Base-by-base conservation (phyloP, 1,284 basidiomycete species). In the Rhodotorula sp. region DNA sequence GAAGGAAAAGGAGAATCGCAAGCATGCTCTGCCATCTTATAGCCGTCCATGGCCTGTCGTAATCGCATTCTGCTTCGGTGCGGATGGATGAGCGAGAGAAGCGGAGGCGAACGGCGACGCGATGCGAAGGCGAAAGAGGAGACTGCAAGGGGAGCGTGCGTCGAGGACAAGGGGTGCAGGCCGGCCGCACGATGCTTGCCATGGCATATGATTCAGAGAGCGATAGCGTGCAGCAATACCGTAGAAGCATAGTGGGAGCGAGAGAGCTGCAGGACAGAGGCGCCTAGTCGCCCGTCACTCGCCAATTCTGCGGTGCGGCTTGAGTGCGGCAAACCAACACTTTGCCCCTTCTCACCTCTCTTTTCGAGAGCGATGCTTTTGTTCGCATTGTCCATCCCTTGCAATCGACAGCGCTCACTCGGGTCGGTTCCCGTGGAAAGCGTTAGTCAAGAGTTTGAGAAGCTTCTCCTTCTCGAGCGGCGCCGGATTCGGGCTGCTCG, bases 401-500 rank as follows among this genome's bases (percentile, higher is more conserved):
- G 49, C 49, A 50, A 9, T 16, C 2, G 5, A n/a, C 23, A 7
- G 41, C 7, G 9, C 61, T 48, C 63, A 75, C 58, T 73, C 69
- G 9, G 74, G 74, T 13, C 74, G 66, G 8, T 54, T 74, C 19
- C 74, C 74, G 61, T 76, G 60, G 66, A 45, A 80, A 7, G 79
- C 79, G 58, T 80, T 77, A 41, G 71, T 75, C 52, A 81, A 71
- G 19, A 81, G 72, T 44, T 69, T 56, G 49, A 81, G 75, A 23
- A 83, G 78, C 71, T 79, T 80, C 46, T 79, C 80, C 62, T 80
- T 80, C 61, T 84, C 83, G 59, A 85, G 76, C 8, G 82, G 82
- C 12, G 81, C 82, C 1, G 84, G 84, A 72, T 85, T 84, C 27
- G 82, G 82, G 68, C 67, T 69, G 52, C 7, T 2, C 7, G 12